Percentiles rank a stretch among this genome's conserved stretches.
These are phyloP conservation scores for Trypanosoma lewisi DNA, from an alignment of 208 protist species.

Conservation along the genomic window DNA sequence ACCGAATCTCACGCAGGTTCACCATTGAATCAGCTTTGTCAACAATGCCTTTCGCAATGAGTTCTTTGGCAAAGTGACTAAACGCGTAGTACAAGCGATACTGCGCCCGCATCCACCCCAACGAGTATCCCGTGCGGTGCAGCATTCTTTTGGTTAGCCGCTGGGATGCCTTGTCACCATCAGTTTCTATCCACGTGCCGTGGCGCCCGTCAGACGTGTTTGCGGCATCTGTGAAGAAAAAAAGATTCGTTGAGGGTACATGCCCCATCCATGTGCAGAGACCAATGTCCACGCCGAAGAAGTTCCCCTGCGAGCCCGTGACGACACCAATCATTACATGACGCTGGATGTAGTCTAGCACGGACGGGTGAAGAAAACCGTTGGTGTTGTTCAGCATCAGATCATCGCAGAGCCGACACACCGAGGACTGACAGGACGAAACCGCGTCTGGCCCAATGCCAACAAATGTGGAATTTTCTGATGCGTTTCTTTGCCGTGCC, in stretches of 20 bases:
- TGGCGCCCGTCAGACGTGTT: conserved; percentile 19
- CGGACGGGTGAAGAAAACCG: conserved; percentile 1
- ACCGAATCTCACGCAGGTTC: conserved; percentile 5
- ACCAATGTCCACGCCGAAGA: conserved; percentile 23
- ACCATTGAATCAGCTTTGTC: background rate
- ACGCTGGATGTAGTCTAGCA: conserved; percentile 7
- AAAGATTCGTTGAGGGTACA: conserved; percentile 15
- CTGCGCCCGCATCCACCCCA: conserved; percentile 26
- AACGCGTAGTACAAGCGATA: conserved; percentile 25
- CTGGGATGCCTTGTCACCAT: background rate
- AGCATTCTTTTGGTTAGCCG: background rate
- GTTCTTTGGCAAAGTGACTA: conserved; percentile 5
- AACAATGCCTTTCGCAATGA: background rate
- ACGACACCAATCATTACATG: conserved; percentile 22
- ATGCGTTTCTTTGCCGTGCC: background rate
- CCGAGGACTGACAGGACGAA: background rate
- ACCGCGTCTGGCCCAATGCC: conserved; percentile 9
- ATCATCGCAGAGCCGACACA: conserved; percentile 15
- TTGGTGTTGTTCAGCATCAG: conserved; percentile 10
- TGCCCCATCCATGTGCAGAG: conserved; percentile 31
- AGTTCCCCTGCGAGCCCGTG: conserved; percentile 22
- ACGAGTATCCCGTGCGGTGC: conserved; percentile 13
- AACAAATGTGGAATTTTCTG: background rate
- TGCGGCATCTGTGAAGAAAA: conserved; percentile 25
- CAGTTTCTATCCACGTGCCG: conserved; percentile 26